A percentile compares a stretch with the other conserved stretches of the same genome.
These are phyloP conservation scores for Lachnellula occidentalis DNA, from an alignment of 2,329 filamentous ascomycete genomes.

Conservation along the genomic window DNA sequence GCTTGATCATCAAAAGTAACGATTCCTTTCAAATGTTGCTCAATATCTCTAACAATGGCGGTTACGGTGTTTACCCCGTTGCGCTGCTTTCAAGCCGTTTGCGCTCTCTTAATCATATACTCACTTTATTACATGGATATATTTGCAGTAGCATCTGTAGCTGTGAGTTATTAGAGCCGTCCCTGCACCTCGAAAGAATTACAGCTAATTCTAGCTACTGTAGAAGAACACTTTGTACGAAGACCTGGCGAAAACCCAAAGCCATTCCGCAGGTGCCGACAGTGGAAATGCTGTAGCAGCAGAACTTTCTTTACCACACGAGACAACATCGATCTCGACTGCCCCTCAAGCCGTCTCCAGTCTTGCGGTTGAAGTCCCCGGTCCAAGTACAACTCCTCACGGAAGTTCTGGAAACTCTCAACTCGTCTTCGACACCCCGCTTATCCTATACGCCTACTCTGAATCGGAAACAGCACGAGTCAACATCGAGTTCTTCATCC, in stretches of 20 bases:
- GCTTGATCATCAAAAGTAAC: not conserved
- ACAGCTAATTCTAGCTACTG: not conserved
- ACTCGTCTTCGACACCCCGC: conserved; percentile 14
- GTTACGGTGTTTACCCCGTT: not conserved
- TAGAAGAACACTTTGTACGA: no score
- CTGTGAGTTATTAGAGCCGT: not conserved
- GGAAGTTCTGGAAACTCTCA: not conserved
- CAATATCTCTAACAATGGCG: not conserved
- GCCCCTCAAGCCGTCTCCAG: not conserved
- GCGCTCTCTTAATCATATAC: not conserved
- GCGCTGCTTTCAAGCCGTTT: not conserved
- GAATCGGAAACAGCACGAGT: conserved; percentile 20
- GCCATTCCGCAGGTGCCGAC: no score
- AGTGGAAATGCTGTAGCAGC: not conserved
- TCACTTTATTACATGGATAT: not conserved
- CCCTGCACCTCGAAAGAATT: not conserved
- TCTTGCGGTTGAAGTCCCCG: not conserved
- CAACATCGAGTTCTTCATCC: conserved; percentile 28
- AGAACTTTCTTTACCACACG: not conserved
- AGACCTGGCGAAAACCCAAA: no score
- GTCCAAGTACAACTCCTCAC: no score
- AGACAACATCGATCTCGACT: not conserved
- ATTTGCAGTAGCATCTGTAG: not conserved
- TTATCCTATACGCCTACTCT: conserved; percentile 28
- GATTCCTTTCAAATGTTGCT: not conserved